phyloP scores from a whole-genome alignment of 2,329 filamentous ascomycete species.

The Fusarium continuum region DNA sequence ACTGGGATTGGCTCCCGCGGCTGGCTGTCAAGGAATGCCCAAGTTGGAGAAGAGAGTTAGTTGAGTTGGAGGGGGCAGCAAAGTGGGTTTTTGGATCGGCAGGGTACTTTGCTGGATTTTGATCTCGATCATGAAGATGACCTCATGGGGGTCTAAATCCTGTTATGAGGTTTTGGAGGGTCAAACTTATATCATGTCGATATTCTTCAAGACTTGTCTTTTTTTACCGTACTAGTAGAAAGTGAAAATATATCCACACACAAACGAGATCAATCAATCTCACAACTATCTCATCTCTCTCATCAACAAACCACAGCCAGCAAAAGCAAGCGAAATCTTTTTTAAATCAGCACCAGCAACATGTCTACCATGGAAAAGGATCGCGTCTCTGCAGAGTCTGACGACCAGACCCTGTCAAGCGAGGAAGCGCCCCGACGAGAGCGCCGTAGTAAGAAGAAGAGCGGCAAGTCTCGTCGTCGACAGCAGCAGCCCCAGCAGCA shows the following conservation, averaged over 20 bases:
- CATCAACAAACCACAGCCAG: not conserved
- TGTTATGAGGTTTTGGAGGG: constrained; percentile 36
- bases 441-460: constrained; percentile 45
- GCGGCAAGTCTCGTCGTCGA: constrained; percentile 42
- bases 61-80: constrained; percentile 19
- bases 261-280: not conserved
- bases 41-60: not conserved
- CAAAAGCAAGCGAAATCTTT: constrained; percentile 1
- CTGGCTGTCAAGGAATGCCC: constrained; percentile 1
- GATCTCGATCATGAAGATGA: constrained; percentile 43
- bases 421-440: constrained; percentile 40
- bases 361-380: constrained; percentile 45
- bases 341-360: not conserved
- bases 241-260: constrained; percentile 1
- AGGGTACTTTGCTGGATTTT: constrained; percentile 22
- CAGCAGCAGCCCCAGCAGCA: constrained; percentile 35
- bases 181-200: constrained; percentile 38
- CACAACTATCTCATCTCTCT: not conserved
- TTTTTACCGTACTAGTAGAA: not conserved
- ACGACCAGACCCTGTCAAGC: constrained; percentile 37
- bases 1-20: not conserved
- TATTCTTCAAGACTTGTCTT: constrained; percentile 17
- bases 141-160: constrained; percentile 45
- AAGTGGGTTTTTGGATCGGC: constrained; percentile 4
- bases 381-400: constrained; percentile 40